Evolutionary conservation across 192 early-diverging fungal genomes (phyloP), one percentile per base, ranked within the genome.

Genomic region (Dissophora ornata): DNA sequence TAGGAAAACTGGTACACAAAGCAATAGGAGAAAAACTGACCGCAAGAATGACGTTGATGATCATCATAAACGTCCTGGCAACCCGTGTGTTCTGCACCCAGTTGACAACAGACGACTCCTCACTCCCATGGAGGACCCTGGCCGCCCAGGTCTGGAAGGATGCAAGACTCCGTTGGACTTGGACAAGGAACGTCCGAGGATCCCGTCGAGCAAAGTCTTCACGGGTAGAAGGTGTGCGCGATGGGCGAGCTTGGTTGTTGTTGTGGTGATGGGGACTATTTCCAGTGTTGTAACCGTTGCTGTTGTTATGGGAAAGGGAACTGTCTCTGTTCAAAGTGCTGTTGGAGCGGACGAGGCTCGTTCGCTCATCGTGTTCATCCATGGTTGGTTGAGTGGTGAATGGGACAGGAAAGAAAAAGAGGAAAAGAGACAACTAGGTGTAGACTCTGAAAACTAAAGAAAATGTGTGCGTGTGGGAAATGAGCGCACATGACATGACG

Each of bases 61-160:
- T 50, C 46, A 67, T 49, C 33, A 57, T 48, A 16, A 67, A 67
- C 3, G 36, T 67, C 34, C 36, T 57, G 32, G 65, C 65, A 9
- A 67, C 54, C 6, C 65, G 65, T 2, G 65, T 44, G n/a, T 49
- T 67, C 34, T 67, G 65, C 25, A 67, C 54, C 65, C 65, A 67
- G 24, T 49, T 57, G 45, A 67, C 45, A 47, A 41, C 10, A 32
- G 50, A 42, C 10, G 65, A 48, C 3, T 56, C 41, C 15, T 57
- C 54, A 1, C 32, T 18, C 3, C n/a, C 36, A 54, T 21, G 54
- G 29, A 67, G 42, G 34, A 49, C 25, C 24, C 56, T 49, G 55
- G 45, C 46, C 1, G 65, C 65, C 65, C 65, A 67, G 33, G 24
- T 26, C 21, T 67, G 65, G 22, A 67, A 67, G 42, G 33, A 18